Evolutionary conservation across 495 filamentous ascomycete genomes (phyloP), one percentile per base, ranked within the genome.

Genomic region (Xylaria nigripes): DNA sequence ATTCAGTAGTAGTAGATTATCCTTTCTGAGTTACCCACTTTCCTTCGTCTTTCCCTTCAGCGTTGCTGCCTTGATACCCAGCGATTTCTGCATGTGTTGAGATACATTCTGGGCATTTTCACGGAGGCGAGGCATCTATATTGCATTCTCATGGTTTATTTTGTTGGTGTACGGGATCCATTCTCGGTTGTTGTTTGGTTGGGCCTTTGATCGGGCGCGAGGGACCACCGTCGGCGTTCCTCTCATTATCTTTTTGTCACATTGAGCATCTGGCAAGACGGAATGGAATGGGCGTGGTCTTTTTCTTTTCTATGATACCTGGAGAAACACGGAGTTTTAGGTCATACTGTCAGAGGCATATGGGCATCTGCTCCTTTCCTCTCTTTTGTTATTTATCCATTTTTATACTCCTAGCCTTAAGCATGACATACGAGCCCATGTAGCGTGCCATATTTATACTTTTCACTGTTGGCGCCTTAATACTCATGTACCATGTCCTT

Each of bases 241-340:
- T 55, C 24, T 32, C 51, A 44, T 40, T 51, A 19, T 46, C 48
- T 13, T 48, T 19, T 49, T 55, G 59, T 57, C 55, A 56, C 51
- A 19, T 54, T 53, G 34, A 46, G 54, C 61, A 58, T 64, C 55
- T 54, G 54, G 36, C 62, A 49, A 46, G 51, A 45, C 22, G n/a
- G n/a, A n/a, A n/a, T 45, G 55, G 59, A 55, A 50, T 24, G 46
- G 59, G 59, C 52, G 38, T 58, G 56, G 44, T 54, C 24, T 25
- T 59, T 29, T 29, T 29, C 27, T 29, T 40, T 61, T 56, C 57
- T 58, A 65, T 67, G 64, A 67, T 67, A 67, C 64, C 64, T 67
- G 51, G 58, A 58, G 63, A 54, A 55, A 45, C 49, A 61, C 32
- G 59, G 61, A 65, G 59, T 65, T 67, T 18, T 25, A 50, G 54